Base-by-base conservation (phyloP, 1,284 basidiomycete species). In the Ceratobasidium sp. region DNA sequence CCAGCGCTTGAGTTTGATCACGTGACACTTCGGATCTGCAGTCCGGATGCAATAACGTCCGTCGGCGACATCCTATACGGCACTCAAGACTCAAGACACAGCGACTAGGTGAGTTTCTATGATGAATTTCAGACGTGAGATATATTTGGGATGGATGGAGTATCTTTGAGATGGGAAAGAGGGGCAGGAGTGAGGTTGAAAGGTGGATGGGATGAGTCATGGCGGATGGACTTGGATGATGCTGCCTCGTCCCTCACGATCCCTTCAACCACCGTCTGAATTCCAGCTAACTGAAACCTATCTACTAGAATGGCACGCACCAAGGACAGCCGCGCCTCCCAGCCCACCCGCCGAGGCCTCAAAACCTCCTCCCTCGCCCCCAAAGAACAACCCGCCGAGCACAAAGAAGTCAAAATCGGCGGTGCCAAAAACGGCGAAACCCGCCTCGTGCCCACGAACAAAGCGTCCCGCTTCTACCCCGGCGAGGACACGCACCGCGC, bases 391-490 rank as follows among this genome's bases (percentile, higher is more conserved):
- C 79, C 83, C 66, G 84, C 90, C 73, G 85, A 83, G 74, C 82
- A 83, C 81, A 89, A 91, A 82, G 94, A 97, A 87, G 94, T 95
- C 82, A 83, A 87, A 77, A 86, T 98, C 78, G 91, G 92, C 77
- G 96, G 96, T 78, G 92, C 89, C 80, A 96, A 94, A 87, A 98
- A 98, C 84, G 94, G 95, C 78, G 87, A 88, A 80, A 93, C 91
- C 81, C 95, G 97, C 83, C 84, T 92, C 75, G 88, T 96, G 80
- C 92, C 96, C 79, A 91, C 91, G 77, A 74, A 77, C 79, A 98
- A 98, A 86, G 96, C 95, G 64, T 87, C 94, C 73, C 94, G 95
- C 81, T 98, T 92, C 90, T 99, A 98, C 88, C 96, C 97, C 73
- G 93, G 95, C 77, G 97, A 99, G 83, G 97, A 98, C 82, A 91